phyloP scores from a whole-genome alignment of 1,139 yeast species.

The Saccharomyces hybrid region DNA sequence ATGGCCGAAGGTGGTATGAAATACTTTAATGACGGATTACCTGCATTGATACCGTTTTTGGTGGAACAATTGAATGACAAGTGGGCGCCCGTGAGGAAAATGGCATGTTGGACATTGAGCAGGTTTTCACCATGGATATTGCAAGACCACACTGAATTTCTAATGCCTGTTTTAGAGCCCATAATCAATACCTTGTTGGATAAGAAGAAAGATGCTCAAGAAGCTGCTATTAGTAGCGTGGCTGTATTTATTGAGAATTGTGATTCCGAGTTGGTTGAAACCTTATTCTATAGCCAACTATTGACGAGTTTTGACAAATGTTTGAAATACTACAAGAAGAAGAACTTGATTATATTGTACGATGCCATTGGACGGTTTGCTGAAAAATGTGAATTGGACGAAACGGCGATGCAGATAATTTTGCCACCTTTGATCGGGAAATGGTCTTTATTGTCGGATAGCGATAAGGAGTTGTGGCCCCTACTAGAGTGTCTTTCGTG shows the following conservation, averaged over 20 bases:
- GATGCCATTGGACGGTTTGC: slow-evolving; percentile 92
- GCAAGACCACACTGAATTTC: slow-evolving; percentile 59
- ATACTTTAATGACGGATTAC: slow-evolving; percentile 62
- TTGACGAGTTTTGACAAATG: slow-evolving; percentile 66
- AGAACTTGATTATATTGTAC: slow-evolving; percentile 70
- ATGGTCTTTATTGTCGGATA: slow-evolving; percentile 70
- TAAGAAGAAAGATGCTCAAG: slow-evolving; percentile 84
- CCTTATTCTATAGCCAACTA: slow-evolving; percentile 54
- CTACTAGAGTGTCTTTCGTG: slow-evolving; percentile 87
- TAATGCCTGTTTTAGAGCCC: slow-evolving; percentile 71
- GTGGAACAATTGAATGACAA: slow-evolving; percentile 70
- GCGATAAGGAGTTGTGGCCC: slow-evolving; percentile 84
- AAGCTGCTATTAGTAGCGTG: slow-evolving; percentile 84
- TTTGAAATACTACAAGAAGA: slow-evolving; percentile 70
- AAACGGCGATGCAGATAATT: slow-evolving; percentile 49
- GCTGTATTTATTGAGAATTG: slow-evolving; percentile 77
- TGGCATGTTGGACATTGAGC: slow-evolving; percentile 91
- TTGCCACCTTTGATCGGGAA: slow-evolving; percentile 75
- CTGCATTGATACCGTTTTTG: slow-evolving; percentile 77
- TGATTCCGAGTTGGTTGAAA: slow-evolving; percentile 48
- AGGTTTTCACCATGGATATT: slow-evolving; percentile 80
- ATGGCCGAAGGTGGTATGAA: slow-evolving; percentile 83
- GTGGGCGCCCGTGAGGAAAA: slow-evolving; percentile 84
- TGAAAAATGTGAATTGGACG: slow-evolving; percentile 55
- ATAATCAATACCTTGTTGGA: slow-evolving; percentile 71